phyloP scores from a whole-genome alignment of 2,329 filamentous ascomycete species.

The Penicillium brasilianum region DNA sequence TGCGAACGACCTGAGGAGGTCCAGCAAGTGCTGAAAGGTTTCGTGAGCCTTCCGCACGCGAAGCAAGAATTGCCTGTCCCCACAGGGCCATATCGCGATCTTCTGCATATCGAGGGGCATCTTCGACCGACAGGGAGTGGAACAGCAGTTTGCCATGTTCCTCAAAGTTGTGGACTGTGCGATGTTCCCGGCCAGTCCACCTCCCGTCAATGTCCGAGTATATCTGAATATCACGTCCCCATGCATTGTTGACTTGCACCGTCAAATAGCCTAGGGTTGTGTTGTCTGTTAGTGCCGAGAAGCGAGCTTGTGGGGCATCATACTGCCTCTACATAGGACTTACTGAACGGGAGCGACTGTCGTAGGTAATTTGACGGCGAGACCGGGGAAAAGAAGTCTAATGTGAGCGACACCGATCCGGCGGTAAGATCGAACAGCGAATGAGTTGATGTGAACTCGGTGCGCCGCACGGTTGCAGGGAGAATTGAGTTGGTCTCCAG shows the following conservation, averaged over 20 bases:
- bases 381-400: conserved; percentile 54
- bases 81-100: conserved; percentile 49
- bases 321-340: conserved; percentile 3
- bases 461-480: conserved; percentile 41
- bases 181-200: conserved; percentile 46
- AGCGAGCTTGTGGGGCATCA: not conserved
- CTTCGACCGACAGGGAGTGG: conserved; percentile 40
- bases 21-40: conserved; percentile 41
- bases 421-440: conserved; percentile 48
- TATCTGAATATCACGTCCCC: conserved; percentile 43
- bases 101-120: conserved; percentile 42
- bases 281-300: conserved; percentile 12
- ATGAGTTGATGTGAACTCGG: conserved; percentile 51
- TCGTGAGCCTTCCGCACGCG: conserved; percentile 34
- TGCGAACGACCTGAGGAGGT: conserved; percentile 32
- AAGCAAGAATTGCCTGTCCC: conserved; percentile 50
- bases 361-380: conserved; percentile 49
- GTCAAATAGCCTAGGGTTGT: conserved; percentile 45
- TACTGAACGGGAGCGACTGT: conserved; percentile 52
- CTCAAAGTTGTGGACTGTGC: conserved; percentile 32
- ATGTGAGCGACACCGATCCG: conserved; percentile 39
- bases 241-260: conserved; percentile 36
- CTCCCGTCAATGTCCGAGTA: conserved; percentile 52
- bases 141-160: conserved; percentile 34
- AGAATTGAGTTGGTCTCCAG: conserved; percentile 30